These are phyloP conservation scores for Aphanomyces invadans DNA, from an alignment of 352 stramenopile species.

Conservation along the genomic window DNA sequence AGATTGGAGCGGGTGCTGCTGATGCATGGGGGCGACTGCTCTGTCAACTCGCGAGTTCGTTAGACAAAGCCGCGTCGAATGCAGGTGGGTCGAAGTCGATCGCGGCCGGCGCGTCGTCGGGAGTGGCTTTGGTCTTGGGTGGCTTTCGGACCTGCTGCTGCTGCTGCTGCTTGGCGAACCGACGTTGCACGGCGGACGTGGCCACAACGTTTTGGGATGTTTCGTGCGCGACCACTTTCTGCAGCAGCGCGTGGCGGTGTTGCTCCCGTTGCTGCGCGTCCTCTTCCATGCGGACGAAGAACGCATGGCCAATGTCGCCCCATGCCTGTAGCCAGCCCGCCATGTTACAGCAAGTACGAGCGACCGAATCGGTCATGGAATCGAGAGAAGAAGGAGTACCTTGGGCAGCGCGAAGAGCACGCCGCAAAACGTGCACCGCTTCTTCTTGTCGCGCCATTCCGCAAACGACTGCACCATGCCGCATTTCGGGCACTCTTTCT, in stretches of 20 bases:
- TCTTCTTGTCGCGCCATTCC: conserved; percentile 83
- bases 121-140: conserved; percentile 41
- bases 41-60: too few species aligned
- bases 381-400: conserved; percentile 8
- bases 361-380: background rate
- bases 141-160: conserved; percentile 53
- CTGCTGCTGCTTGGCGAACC: conserved; percentile 26
- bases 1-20: too few species aligned
- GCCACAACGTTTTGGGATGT: conserved; percentile 28
- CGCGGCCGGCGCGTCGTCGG: conserved; percentile 50
- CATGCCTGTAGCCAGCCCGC: conserved; percentile 60
- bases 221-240: conserved; percentile 37
- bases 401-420: conserved; percentile 55
- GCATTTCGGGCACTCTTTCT: conserved; percentile 70
- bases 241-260: conserved; percentile 45
- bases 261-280: conserved; percentile 35
- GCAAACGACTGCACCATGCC: conserved; percentile 62
- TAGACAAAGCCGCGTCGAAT: too few species aligned
- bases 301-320: conserved; percentile 57
- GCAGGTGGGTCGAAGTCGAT: conserved; percentile 36
- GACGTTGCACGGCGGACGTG: conserved; percentile 46
- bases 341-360: too few species aligned
- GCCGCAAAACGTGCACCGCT: conserved; percentile 69
- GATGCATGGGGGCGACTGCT: too few species aligned
- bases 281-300: conserved; percentile 53